These are phyloP conservation scores for Fusarium sp. DNA, from an alignment of 2,329 filamentous ascomycete genomes.

Conservation along the genomic window DNA sequence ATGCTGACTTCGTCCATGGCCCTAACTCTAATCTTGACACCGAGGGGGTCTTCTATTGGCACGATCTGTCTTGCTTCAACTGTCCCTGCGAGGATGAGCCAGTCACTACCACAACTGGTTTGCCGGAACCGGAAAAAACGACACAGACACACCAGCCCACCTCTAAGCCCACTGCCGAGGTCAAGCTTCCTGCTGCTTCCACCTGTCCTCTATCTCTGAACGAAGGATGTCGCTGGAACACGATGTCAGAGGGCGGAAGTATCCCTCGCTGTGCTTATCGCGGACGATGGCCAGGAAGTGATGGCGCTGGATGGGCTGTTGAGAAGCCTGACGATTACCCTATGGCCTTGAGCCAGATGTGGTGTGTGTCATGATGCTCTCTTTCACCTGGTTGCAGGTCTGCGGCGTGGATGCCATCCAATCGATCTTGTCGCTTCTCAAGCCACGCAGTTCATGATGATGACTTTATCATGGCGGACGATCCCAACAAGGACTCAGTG, in stretches of 20 bases:
- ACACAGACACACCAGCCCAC: not conserved
- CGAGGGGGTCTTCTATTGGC: slow-evolving; percentile 17
- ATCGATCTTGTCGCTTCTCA: slow-evolving; percentile 7
- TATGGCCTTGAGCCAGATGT: slow-evolving; percentile 10
- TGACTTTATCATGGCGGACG: slow-evolving; percentile 14
- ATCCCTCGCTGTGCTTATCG: not conserved
- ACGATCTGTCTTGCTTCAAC: slow-evolving; percentile 19
- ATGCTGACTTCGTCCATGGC: slow-evolving; percentile 1
- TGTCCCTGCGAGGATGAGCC: slow-evolving; percentile 11
- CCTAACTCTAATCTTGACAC: slow-evolving; percentile 3
- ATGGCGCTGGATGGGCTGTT: slow-evolving; percentile 6
- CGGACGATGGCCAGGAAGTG: slow-evolving; percentile 9
- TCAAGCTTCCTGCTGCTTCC: slow-evolving; percentile 7
- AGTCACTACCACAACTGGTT: not conserved
- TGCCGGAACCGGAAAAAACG: not conserved
- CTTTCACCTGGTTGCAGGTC: slow-evolving; percentile 9
- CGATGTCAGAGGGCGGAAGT: slow-evolving; percentile 1
- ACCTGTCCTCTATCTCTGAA: slow-evolving; percentile 4
- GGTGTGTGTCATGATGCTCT: slow-evolving; percentile 19
- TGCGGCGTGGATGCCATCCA: not conserved
- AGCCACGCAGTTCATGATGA: slow-evolving; percentile 4
- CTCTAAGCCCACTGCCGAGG: not conserved
- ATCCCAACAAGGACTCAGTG: slow-evolving; percentile 5
- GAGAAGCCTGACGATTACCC: slow-evolving; percentile 14
- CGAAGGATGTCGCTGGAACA: slow-evolving; percentile 4